phyloP scores from a whole-genome alignment of 1,284 basidiomycete genomes.

The Ustilago curta region DNA sequence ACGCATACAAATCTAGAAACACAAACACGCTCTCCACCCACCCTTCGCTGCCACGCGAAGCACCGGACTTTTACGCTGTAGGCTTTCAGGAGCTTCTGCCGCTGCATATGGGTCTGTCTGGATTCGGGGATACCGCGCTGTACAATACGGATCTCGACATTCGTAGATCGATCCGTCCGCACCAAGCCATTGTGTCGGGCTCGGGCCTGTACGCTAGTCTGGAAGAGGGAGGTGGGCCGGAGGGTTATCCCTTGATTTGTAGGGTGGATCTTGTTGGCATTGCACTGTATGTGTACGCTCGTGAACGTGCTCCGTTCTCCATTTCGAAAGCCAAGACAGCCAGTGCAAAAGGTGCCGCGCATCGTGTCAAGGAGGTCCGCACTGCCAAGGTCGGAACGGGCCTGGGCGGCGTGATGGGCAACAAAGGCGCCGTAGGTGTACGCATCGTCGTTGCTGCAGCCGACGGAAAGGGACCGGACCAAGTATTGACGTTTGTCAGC shows the following conservation, averaged over 20 bases:
- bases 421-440: slow-evolving; percentile 93
- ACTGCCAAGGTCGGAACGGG: slow-evolving; percentile 67
- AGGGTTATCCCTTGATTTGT: slow-evolving; percentile 63
- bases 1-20: slow-evolving; percentile 44
- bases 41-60: slow-evolving; percentile 55
- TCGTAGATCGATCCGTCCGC: slow-evolving; percentile 63
- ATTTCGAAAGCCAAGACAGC: slow-evolving; percentile 76
- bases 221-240: slow-evolving; percentile 64
- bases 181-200: slow-evolving; percentile 63
- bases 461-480: slow-evolving; percentile 32
- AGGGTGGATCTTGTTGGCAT: slow-evolving; percentile 63
- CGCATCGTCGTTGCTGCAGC: slow-evolving; percentile 77
- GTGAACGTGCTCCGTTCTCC: slow-evolving; percentile 72
- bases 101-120: slow-evolving; percentile 71
- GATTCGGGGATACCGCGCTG: slow-evolving; percentile 72
- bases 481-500: slow-evolving; percentile 81
- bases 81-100: slow-evolving; percentile 90
- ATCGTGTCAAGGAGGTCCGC: slow-evolving; percentile 64
- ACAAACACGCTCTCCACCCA: slow-evolving; percentile 39
- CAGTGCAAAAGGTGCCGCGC: slow-evolving; percentile 76
- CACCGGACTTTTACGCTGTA: slow-evolving; percentile 81
- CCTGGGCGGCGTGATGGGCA: slow-evolving; percentile 77
- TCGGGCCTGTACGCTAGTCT: slow-evolving; percentile 62
- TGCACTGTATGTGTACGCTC: slow-evolving; percentile 77
- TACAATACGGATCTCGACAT: slow-evolving; percentile 76